These are phyloP conservation scores for Pharus latifolius DNA, from an alignment of 176 grass and related monocot species.

Conservation along the genomic window DNA sequence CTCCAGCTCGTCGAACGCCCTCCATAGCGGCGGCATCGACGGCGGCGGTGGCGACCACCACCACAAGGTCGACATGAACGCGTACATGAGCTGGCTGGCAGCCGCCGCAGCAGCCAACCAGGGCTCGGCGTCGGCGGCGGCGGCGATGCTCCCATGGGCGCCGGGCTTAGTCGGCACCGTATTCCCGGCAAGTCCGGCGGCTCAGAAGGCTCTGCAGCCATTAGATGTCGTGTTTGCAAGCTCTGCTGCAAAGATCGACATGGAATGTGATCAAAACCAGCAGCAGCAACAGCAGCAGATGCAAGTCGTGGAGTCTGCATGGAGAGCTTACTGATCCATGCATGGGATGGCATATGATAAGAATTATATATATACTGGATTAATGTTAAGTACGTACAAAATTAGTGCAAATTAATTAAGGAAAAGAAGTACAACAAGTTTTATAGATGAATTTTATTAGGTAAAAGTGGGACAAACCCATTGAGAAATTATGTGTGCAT, in stretches of 20 bases:
- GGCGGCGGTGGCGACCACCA: constrained; percentile 27
- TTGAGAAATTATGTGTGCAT: no score
- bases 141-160: constrained; percentile 43
- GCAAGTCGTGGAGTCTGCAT: constrained; percentile 36
- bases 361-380: background rate
- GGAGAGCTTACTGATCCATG: constrained; percentile 61
- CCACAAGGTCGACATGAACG: constrained; percentile 43
- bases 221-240: constrained; percentile 29
- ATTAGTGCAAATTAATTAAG: background rate
- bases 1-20: background rate
- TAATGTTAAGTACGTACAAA: no score
- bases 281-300: constrained; percentile 28
- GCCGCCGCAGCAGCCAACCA: constrained; percentile 34
- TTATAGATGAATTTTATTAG: background rate
- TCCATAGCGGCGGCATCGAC: background rate
- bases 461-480: background rate
- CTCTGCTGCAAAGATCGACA: constrained; percentile 22
- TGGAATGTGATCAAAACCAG: constrained; percentile 41
- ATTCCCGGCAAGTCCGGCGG: constrained; percentile 31
- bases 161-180: constrained; percentile 26
- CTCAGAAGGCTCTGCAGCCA: constrained; percentile 30
- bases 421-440: no score
- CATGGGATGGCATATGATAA: background rate
- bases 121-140: constrained; percentile 8
- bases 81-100: constrained; percentile 68